Evolutionary conservation across 2,329 filamentous ascomycete genomes (phyloP).

Genomic region (Tricladium varicosporioides): DNA sequence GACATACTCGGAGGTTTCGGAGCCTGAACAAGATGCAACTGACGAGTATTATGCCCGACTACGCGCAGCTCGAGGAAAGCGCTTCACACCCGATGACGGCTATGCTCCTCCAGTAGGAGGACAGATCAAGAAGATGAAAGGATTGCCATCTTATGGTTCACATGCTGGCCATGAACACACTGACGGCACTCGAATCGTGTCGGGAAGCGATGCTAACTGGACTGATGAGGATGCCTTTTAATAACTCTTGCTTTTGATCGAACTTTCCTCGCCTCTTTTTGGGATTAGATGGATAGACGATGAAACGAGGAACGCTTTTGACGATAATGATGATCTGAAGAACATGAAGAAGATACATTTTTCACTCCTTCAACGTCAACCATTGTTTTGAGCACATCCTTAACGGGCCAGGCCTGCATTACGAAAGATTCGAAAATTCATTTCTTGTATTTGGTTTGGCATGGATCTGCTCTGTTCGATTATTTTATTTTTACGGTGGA

Average conservation of each 20-base stretch:
- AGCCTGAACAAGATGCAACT: slow-evolving; percentile 71
- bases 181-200: slow-evolving; percentile 62
- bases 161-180: slow-evolving; percentile 49
- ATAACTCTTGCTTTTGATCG: slow-evolving; percentile 1
- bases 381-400: background rate
- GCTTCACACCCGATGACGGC: slow-evolving; percentile 50
- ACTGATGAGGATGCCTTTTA: slow-evolving; percentile 62
- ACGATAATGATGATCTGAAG: slow-evolving; percentile 19
- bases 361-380: slow-evolving; percentile 2
- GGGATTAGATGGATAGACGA: slow-evolving; percentile 8
- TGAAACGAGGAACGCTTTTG: slow-evolving; percentile 20
- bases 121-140: slow-evolving; percentile 53
- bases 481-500: slow-evolving; percentile 12
- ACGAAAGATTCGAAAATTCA: slow-evolving; percentile 13
- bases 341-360: slow-evolving; percentile 8
- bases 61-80: slow-evolving; percentile 65
- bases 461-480: slow-evolving; percentile 19
- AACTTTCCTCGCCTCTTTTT: slow-evolving; percentile 1
- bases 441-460: slow-evolving; percentile 23
- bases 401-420: background rate
- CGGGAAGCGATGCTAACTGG: slow-evolving; percentile 60
- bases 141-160: slow-evolving; percentile 46
- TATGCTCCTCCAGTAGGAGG: slow-evolving; percentile 34
- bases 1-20: slow-evolving; percentile 84
- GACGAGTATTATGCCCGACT: slow-evolving; percentile 88